These are phyloP conservation scores for Colletotrichum orchidophilum DNA, from an alignment of 2,329 filamentous ascomycete species.

Conservation along the genomic window DNA sequence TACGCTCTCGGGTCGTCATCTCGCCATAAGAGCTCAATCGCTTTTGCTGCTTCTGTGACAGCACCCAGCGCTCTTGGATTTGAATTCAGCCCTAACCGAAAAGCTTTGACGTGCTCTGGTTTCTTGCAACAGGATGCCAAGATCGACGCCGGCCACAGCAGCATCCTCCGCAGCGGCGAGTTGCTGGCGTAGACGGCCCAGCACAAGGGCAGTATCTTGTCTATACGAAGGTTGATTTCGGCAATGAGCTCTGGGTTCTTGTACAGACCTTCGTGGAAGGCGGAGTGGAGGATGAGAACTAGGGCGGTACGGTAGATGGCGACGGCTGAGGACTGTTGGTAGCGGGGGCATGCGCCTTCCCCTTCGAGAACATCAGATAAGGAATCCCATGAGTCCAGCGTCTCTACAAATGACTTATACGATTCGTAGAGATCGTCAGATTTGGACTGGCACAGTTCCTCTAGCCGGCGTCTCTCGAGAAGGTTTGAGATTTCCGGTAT, in stretches of 20 bases:
- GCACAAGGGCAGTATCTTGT: neutral
- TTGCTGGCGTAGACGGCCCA: neutral
- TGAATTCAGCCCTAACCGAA: neutral
- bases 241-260: neutral
- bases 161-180: neutral
- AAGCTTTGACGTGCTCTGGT: neutral
- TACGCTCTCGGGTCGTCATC: neutral
- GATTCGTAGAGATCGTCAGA: neutral
- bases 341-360: neutral
- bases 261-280: neutral
- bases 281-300: neutral
- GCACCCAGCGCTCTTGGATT: neutral
- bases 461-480: neutral
- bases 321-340: neutral
- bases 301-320: neutral
- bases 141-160: neutral
- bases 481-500: neutral
- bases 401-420: neutral
- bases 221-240: neutral
- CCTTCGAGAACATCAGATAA: neutral
- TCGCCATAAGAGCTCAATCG: neutral
- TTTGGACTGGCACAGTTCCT: neutral
- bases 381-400: neutral
- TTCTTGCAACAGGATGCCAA: conserved; percentile 7
- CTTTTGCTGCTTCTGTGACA: neutral